Evolutionary conservation across 2,329 filamentous ascomycete species (phyloP), one percentile per base, ranked within the genome.

Genomic region (Verticillium nonalfalfae): DNA sequence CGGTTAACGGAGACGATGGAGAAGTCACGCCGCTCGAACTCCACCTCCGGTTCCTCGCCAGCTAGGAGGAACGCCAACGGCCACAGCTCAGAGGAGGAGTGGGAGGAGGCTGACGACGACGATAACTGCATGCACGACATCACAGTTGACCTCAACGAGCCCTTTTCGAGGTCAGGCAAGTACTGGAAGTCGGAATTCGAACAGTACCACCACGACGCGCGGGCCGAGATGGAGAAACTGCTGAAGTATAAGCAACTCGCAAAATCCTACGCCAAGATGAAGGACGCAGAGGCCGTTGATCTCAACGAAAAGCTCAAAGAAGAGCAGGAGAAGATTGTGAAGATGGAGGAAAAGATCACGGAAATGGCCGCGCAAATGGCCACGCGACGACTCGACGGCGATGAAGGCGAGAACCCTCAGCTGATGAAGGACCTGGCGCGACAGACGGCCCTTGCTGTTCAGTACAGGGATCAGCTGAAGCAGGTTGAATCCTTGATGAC

Each of bases 131-230:
- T 85, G 59, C 79, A 82, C 60, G 88, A 92, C 67, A 76, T 87
- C 61, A 91, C 89, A 0, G 75, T 88, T 57, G 90, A 93, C 68
- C 76, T 91, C 57, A 88, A 89, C 64, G 87, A 91, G 68, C 90
- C 90, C 7, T 84, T 87, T 65, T 91, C 90, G 1, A 84, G 89
- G 62, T 92, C 90, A 4, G 90, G 90, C 7, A 86, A 84, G 68
- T 93, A 90, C 74, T 94, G 90, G 90, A 93, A 93, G 74, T 82
- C 85, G 31, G 85, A 92, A 69, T 93, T 90, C 68, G 83, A 91
- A 66, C 83, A 81, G 60, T 94, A 93, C 69, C 86, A 90, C 57
- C 80, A 85, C 55, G 88, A 90, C 64, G 90, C 90, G 65, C 86
- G 85, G 72, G 82, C 80, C 54, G 89, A 93, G 73, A 88, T 93